phyloP scores from a whole-genome alignment of 1,284 basidiomycete genomes.

The Leccinum griseonigrum region DNA sequence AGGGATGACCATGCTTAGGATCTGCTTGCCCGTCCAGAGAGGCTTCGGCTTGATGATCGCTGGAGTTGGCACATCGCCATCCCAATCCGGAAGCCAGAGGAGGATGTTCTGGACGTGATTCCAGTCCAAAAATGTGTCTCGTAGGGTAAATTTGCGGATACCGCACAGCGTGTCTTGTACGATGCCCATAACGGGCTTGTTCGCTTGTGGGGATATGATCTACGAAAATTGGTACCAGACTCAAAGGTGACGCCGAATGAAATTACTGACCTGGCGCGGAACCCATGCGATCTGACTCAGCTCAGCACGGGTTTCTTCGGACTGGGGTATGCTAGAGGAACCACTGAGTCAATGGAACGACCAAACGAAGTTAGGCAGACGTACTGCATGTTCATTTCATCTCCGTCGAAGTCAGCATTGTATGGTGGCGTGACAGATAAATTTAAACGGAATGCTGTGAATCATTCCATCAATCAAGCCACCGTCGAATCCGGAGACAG shows the following conservation, averaged over 20 bases:
- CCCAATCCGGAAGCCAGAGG: constrained; percentile 98
- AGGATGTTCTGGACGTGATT: constrained; percentile 94
- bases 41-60: constrained; percentile 97
- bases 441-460: constrained; percentile 89
- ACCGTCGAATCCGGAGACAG: not conserved
- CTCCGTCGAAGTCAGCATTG: constrained; percentile 99
- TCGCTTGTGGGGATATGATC: constrained; percentile 99
- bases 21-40: constrained; percentile 98
- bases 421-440: constrained; percentile 92
- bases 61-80: constrained; percentile 89
- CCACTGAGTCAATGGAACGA: constrained; percentile 4
- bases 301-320: constrained; percentile 98
- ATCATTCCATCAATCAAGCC: constrained; percentile 32
- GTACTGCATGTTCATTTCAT: constrained; percentile 99
- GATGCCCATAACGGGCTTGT: constrained; percentile 99
- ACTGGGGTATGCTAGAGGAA: constrained; percentile 83
- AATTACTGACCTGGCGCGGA: constrained; percentile 74
- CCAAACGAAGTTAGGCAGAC: constrained; percentile 32
- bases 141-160: constrained; percentile 94
- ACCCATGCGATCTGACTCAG: constrained; percentile 99
- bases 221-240: constrained; percentile 34
- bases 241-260: not conserved
- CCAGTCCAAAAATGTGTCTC: constrained; percentile 94
- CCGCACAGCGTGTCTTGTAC: constrained; percentile 99
- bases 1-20: constrained; percentile 91